Evolutionary conservation across 306 rosid species (phyloP), one percentile per base, ranked within the genome.

Genomic region (Purshia tridentata): DNA sequence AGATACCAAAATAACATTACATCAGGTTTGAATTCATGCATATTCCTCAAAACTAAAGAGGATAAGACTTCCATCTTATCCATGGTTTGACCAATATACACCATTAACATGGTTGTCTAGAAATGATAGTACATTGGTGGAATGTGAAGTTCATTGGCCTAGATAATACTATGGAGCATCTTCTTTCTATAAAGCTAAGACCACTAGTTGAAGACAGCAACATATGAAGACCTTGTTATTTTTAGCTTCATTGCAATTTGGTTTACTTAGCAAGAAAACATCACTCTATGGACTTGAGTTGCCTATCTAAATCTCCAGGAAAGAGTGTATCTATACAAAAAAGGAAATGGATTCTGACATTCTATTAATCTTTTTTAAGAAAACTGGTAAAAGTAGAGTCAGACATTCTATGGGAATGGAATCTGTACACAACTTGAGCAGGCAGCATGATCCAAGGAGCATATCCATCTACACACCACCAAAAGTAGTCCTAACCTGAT

Each of bases 41-140:
- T 11, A n/a, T 77, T 72, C 67, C 65, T 61, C 52, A 44, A 69
- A 35, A 35, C 35, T 12, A 53, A 18, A 61, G 69, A 40, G 63
- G 68, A 81, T 42, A 54, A 18, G 55, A 7, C 62, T 42, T 55
- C 13, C 44, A 54, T 56, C 82, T 70, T 74, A 82, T 69, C 82
- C 82, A 46, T 5, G 20, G 22, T 12, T 55, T 47, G 72, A 70
- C 42, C 66, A 70, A 70, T 44, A 45, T 46, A 70, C 42, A 56
- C 54, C 75, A 22, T 64, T 54, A 2, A 62, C 40, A 60, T 44
- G 57, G 64, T 22, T 60, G 56, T 48, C 54, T 57, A 47, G 50
- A 69, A 49, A 49, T 22, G 47, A 13, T n/a, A 20, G 29, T 19
- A 65, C 29, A 53, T 46, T 53, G 44, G 81, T 71, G 81, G 76